Base-by-base conservation (phyloP, 2,329 filamentous ascomycete genomes). In the Exophiala calicioides region DNA sequence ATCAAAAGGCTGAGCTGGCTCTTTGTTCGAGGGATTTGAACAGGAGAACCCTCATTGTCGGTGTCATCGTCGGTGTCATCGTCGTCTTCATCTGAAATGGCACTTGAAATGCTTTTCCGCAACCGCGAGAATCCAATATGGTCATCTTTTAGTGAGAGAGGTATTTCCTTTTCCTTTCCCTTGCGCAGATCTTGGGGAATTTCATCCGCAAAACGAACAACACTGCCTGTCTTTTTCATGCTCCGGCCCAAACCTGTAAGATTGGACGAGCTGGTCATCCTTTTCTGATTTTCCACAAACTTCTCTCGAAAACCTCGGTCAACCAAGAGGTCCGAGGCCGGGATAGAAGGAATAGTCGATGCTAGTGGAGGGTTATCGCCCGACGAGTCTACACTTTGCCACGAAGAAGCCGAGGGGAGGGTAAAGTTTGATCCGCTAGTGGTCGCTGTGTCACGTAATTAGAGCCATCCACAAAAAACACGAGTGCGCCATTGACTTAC, bases 251-350 rank as follows among this genome's bases (percentile, higher is more conserved):
- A 29, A 6, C 34, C 44, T 13, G 49, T 35, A 24, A 59, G 51
- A 37, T 56, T 58, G 2, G 52, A 49, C 8, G 44, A 50, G 27
- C 52, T 58, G 16, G 46, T 29, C 21, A 55, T 12, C 21, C 47
- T 47, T 26, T 54, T 55, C 36, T 56, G 56, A 4, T 41, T 59
- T 51, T 70, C 63, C 5, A 62, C 63, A 43, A 70, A 71, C 20
- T 59, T 62, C 5, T 58, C 50, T 3, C 68, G 65, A 47, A 71
- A 71, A 35, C 64, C 61, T 21, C 60, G 64, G 12, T 66, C 62
- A 8, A 70, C 66, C 2, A 71, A 60, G n/a, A 44, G 42, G 12
- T 34, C 31, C 8, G n/a, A 60, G 50, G 16, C 35, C 34, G 3
- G 41, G n/a, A n/a, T n/a, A 29, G 3, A 53, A 46, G 21, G 53